Evolutionary conservation across 495 filamentous ascomycete genomes (phyloP).

Genomic region (Diplogelasinospora grovesii): DNA sequence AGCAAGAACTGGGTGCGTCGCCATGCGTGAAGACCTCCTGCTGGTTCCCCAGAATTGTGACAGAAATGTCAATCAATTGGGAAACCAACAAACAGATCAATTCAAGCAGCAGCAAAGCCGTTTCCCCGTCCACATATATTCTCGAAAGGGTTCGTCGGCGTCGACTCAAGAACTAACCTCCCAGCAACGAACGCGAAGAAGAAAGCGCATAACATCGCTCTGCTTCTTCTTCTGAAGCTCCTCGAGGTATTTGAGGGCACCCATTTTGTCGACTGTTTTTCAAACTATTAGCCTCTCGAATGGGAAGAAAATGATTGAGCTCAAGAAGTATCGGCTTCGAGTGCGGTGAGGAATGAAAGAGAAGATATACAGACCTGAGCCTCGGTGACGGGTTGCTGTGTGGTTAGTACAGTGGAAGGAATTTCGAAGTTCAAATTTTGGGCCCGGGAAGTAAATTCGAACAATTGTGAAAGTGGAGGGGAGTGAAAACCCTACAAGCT

Average conservation of each 20-base stretch:
- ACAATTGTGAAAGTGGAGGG: slow-evolving; percentile 19
- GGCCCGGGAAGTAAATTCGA: too few species aligned
- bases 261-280: slow-evolving; percentile 52
- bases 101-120: too few species aligned
- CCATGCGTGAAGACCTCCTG: too few species aligned
- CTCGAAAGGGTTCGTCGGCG: too few species aligned
- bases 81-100: neutral
- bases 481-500: slow-evolving; percentile 29
- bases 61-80: too few species aligned
- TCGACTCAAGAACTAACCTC: slow-evolving; percentile 75
- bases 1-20: slow-evolving; percentile 58
- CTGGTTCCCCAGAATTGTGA: too few species aligned
- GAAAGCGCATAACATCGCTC: slow-evolving; percentile 97
- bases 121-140: slow-evolving; percentile 24
- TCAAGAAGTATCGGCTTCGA: too few species aligned
- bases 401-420: slow-evolving; percentile 24
- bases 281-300: neutral
- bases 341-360: too few species aligned
- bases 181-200: slow-evolving; percentile 99
- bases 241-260: slow-evolving; percentile 98
- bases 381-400: slow-evolving; percentile 22
- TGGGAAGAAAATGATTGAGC: neutral
- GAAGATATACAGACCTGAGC: slow-evolving; percentile 18
- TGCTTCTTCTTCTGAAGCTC: slow-evolving; percentile 99
- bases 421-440: slow-evolving; percentile 21